Evolutionary conservation across 192 early-diverging fungal genomes (phyloP).

Genomic region (Funneliformis geosporum): DNA sequence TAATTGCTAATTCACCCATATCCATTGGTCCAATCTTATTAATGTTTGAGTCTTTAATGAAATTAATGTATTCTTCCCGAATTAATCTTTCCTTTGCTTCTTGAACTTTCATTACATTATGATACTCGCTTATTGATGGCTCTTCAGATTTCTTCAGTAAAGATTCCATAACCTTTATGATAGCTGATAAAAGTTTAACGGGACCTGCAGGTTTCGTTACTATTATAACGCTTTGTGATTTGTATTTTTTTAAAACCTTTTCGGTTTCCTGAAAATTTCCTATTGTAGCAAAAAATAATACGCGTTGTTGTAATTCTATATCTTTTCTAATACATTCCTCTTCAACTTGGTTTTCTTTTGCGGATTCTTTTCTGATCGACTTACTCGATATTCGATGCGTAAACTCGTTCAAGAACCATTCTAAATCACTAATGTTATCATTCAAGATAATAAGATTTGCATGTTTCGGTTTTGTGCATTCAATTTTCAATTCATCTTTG

Average conservation of each 20-base stretch:
- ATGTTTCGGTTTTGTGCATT: background rate
- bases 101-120: background rate
- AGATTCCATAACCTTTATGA: background rate
- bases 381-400: background rate
- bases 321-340: background rate
- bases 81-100: background rate
- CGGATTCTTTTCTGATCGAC: background rate
- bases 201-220: background rate
- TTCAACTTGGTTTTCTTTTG: background rate
- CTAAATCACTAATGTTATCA: slow-evolving; percentile 7
- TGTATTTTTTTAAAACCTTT: background rate
- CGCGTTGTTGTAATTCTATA: background rate
- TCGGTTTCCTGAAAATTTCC: background rate
- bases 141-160: background rate
- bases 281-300: background rate
- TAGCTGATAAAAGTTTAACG: slow-evolving; percentile 3
- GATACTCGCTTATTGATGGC: background rate
- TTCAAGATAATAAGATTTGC: background rate
- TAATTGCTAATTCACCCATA: background rate
- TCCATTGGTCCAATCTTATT: background rate
- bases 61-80: background rate
- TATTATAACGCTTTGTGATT: background rate
- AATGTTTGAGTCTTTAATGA: background rate
- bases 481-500: background rate
- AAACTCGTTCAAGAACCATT: slow-evolving; percentile 8